These are phyloP conservation scores for Protomyces inundatus DNA, from an alignment of 1,139 yeast species.

Conservation along the genomic window DNA sequence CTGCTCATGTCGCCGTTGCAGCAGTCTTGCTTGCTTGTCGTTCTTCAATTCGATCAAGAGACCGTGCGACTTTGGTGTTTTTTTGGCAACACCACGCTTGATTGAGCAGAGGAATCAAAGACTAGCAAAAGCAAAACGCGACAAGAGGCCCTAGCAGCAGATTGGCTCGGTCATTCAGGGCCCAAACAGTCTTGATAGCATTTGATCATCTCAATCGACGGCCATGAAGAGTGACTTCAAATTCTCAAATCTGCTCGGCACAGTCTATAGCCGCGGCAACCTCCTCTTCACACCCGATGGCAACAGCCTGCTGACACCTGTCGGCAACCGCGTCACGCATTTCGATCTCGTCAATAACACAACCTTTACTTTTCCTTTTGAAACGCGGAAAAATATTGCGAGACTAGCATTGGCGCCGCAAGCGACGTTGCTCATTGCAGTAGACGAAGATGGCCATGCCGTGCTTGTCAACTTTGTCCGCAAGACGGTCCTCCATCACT, in stretches of 20 bases:
- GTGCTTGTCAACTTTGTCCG: constrained; percentile 79
- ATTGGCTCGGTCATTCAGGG: neutral
- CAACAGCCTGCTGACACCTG: constrained; percentile 75
- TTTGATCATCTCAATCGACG: neutral
- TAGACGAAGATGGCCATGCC: constrained; percentile 90
- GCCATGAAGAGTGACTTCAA: constrained; percentile 36
- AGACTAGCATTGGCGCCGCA: constrained; percentile 78
- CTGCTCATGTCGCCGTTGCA: too few species aligned
- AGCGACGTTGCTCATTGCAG: constrained; percentile 72
- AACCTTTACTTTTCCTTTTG: constrained; percentile 85
- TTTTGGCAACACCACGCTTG: too few species aligned
- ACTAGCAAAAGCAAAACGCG: neutral
- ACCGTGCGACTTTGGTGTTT: neutral
- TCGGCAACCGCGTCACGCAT: constrained; percentile 85
- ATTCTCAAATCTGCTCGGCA: constrained; percentile 85
- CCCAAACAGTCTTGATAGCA: neutral
- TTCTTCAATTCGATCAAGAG: neutral
- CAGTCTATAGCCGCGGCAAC: constrained; percentile 90
- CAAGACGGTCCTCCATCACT: constrained; percentile 86
- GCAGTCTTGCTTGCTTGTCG: too few species aligned
- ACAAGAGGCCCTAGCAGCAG: neutral
- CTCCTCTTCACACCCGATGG: constrained; percentile 86
- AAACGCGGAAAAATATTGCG: constrained; percentile 79
- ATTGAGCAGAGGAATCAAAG: neutral
- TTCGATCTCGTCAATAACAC: constrained; percentile 74